Base-by-base conservation (phyloP, 306 rosid genomes). In the Malus orientalis region DNA sequence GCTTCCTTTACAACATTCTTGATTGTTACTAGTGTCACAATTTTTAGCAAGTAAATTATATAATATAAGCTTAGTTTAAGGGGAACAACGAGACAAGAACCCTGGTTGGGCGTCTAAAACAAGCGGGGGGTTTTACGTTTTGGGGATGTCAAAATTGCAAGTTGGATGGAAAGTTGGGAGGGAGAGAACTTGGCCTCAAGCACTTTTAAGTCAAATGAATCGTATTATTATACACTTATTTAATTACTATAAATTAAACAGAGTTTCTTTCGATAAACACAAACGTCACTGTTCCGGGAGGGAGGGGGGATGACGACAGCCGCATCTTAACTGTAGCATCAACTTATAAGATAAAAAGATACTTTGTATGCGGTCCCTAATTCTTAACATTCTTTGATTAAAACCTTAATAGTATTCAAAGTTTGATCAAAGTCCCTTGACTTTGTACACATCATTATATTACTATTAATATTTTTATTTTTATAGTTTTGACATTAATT, bases 251-350 rank as follows among this genome's bases (percentile, higher is more conserved):
- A n/a, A 42, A 67, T 42, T 42, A 67, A 27, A 29, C 5, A 22
- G 29, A 10, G 61, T 68, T 60, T 70, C 60, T 49, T 45, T 44
- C 32, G 29, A 78, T 78, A 57, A 70, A 74, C 47, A 47, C 68
- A 78, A 79, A 79, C 86, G 86, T 79, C 83, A 83, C 78, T 78
- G 78, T n/a, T 57, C 80, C 18, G 86, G 77, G 4, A 54, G 64
- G 83, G 70, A 16, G 86, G 77, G 7, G 4, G 36, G 78, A 74
- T 83, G 83, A 83, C 86, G 86, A 63, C 64, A 44, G 70, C 49
- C 22, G 44, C 73, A 68, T 70, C 67, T 54, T 67, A 16, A 45
- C 63, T 38, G 45, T 4, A 60, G 58, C 76, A 55, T 69, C 30
- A 38, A 13, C 14, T 75, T 5, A 15, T 51, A 51, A 16, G 55